Evolutionary conservation across 305 asterid genomes (phyloP).

Genomic region (Fraxinus ornus): DNA sequence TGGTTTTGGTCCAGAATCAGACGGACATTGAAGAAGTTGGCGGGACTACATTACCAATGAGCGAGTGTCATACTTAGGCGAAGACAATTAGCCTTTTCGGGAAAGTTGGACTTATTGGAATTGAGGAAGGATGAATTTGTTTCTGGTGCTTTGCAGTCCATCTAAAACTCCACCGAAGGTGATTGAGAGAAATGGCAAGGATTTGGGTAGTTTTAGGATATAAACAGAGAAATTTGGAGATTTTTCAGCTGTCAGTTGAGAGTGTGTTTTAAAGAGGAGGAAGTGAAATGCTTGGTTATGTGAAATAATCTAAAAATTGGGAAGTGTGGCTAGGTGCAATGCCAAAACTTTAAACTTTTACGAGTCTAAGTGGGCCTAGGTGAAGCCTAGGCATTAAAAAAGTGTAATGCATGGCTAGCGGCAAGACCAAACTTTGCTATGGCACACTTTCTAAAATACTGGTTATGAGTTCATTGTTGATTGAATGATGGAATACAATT

Average conservation of each 20-base stretch:
- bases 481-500: background rate
- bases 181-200: background rate
- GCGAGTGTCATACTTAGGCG: background rate
- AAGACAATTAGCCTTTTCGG: background rate
- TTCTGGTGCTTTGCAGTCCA: background rate
- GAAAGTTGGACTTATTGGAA: background rate
- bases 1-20: background rate
- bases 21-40: background rate
- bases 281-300: background rate
- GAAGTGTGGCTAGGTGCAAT: background rate
- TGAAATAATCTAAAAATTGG: background rate
- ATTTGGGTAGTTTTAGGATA: background rate
- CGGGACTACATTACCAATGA: background rate
- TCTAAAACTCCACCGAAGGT: background rate
- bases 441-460: background rate
- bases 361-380: background rate
- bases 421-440: background rate
- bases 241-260: background rate
- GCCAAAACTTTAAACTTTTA: background rate
- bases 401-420: background rate
- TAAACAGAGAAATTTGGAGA: background rate
- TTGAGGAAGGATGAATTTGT: background rate
- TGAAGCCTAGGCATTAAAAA: background rate
- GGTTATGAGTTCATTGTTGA: background rate
- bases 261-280: background rate